Base-by-base conservation (phyloP, 2,329 filamentous ascomycete species). In the Pyrenochaeta sp. region DNA sequence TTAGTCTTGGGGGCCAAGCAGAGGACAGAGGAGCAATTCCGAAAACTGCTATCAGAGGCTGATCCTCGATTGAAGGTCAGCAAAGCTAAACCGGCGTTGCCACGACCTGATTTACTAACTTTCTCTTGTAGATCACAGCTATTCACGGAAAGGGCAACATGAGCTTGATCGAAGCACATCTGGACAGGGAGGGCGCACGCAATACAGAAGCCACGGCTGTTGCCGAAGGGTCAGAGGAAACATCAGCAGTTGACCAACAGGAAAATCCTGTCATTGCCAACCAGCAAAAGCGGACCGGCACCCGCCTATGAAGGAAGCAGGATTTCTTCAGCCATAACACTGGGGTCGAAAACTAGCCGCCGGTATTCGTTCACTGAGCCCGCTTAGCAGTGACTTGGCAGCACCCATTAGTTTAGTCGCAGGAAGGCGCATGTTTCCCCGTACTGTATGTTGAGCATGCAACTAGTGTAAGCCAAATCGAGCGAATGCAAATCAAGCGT, bases 1-100 rank as follows among this genome's bases (percentile, higher is more conserved):
- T 49, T 71, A 5, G 54, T 48, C 15, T 47, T 59, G 7, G 36
- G 54, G 48, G 35, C 69, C 45, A 54, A 68, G 58, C 44, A 74
- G 64, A 49, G 68, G 61, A 60, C 51, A 27, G 40, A 50, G 43
- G 50, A 55, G 17, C 53, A 64, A 32, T 73, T 54, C 29, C 39
- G 36, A 20, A 29, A 29, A 17, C 33, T 64, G 15, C 47, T 64
- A 7, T 50, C 46, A 12, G 45, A 52, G 12, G 61, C 61, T 12
- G 61, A 64, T 32, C 14, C 53, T 18, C 51, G 58, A 11, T 50
- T 55, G 35, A 58, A 58, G 54, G 51, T 56, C 15, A 46, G 51
- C 14, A 27, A 14, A 40, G 4, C n/a, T 9, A 15, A 33, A 27
- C 5, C 20, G 3, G 11, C 5, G 7, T 2, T 21, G 4, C 23